Evolutionary conservation across 176 grass and related monocot genomes (phyloP).

Genomic region (Rhynchospora pubera): DNA sequence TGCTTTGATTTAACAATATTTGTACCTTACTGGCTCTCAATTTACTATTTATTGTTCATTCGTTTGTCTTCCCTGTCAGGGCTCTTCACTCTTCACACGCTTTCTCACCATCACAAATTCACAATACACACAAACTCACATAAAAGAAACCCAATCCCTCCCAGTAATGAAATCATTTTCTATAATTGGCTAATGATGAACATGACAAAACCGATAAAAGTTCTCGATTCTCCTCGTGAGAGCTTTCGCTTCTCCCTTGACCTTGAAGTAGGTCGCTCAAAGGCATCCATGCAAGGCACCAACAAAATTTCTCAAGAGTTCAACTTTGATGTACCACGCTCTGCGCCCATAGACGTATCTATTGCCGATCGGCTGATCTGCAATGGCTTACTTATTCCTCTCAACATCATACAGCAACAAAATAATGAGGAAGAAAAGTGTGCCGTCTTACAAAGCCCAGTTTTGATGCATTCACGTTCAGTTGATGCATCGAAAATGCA

Average conservation of each 20-base stretch:
- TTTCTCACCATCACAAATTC: not conserved
- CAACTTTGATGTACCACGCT: slow-evolving; percentile 12
- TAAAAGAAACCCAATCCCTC: slow-evolving; percentile 22
- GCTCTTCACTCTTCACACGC: not conserved
- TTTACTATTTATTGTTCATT: not conserved
- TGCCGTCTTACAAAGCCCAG: not conserved
- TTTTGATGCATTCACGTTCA: slow-evolving; percentile 4
- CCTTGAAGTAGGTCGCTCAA: not conserved
- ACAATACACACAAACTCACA: not conserved
- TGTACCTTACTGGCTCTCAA: not conserved
- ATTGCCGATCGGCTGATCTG: slow-evolving; percentile 42
- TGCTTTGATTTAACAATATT: not conserved
- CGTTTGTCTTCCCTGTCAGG: not conserved
- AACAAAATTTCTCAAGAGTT: slow-evolving; percentile 2
- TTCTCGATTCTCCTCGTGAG: not conserved
- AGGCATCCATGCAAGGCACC: not conserved
- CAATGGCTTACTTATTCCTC: slow-evolving; percentile 42
- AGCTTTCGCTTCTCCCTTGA: not conserved
- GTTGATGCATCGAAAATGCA: slow-evolving; percentile 24
- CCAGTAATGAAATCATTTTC: slow-evolving; percentile 42
- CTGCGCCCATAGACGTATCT: slow-evolving; percentile 3
- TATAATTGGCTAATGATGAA: slow-evolving; percentile 35
- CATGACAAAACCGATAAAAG: not conserved
- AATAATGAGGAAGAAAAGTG: not conserved
- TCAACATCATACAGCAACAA: slow-evolving; percentile 3